Conservation (phyloP, 2,329 filamentous ascomycete species). For the Byssoonygena ceratinophila region DNA sequence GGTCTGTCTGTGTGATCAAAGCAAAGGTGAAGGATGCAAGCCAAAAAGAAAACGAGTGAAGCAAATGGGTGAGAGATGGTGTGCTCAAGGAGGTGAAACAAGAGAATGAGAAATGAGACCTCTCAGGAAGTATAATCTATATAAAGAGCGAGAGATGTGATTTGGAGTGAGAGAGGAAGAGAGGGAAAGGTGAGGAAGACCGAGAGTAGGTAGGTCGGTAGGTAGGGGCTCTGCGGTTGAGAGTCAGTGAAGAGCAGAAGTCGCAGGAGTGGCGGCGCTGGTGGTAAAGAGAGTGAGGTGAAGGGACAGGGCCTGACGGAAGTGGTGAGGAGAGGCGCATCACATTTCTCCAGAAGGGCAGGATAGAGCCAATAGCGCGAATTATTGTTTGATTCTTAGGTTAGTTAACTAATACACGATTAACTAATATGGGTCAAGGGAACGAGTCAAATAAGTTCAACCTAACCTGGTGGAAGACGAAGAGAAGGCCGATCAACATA, state of each 20-base stretch:
- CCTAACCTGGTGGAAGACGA: not conserved
- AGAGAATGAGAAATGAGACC: not conserved
- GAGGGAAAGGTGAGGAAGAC: not conserved
- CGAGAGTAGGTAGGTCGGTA: not conserved
- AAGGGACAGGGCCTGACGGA: not conserved
- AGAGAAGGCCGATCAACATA: constrained; percentile 1
- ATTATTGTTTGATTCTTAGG: no score
- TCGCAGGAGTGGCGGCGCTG: not conserved
- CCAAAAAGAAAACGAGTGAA: no score
- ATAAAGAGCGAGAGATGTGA: not conserved
- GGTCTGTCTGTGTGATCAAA: not conserved
- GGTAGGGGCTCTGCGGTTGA: no score
- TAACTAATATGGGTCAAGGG: not conserved
- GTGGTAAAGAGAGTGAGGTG: not conserved
- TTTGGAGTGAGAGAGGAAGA: not conserved
- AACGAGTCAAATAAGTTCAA: not conserved
- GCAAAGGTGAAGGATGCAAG: not conserved
- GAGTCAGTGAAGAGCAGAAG: no score
- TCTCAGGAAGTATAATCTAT: not conserved
- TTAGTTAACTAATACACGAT: no score
- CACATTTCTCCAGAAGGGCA: not conserved
- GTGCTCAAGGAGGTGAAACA: not conserved
- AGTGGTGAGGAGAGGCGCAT: not conserved
- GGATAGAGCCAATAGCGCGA: constrained; percentile 3
- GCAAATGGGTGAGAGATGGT: not conserved